Evolutionary conservation across 345 rosid species (phyloP).

Genomic region (rapeseed (Brassica napus)): DNA sequence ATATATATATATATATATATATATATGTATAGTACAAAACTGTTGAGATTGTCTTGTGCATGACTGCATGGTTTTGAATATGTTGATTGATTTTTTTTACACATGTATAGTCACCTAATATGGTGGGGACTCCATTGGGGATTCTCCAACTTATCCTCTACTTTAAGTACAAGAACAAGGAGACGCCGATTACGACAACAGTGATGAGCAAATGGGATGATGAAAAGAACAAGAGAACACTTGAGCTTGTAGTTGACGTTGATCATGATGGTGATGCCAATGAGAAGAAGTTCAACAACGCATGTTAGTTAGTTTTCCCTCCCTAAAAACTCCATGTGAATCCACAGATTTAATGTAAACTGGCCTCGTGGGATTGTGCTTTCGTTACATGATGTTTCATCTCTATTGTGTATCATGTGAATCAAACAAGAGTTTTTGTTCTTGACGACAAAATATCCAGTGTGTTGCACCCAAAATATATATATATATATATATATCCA

Average conservation of each 20-base stretch:
- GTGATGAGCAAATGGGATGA: conserved; percentile 45
- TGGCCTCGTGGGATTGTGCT: conserved; percentile 5
- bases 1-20: neutral
- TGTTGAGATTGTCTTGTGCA: neutral
- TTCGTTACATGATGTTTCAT: conserved; percentile 10
- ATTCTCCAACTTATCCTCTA: conserved; percentile 68
- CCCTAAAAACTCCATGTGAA: neutral
- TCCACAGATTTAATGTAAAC: neutral
- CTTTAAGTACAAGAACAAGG: conserved; percentile 62
- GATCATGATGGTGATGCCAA: conserved; percentile 24
- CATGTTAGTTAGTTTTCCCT: conserved; percentile 8
- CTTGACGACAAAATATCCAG: neutral
- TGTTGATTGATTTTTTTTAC: neutral
- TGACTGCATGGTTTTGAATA: neutral
- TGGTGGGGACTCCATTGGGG: conserved; percentile 67
- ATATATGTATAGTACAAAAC: neutral
- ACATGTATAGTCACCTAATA: conserved; percentile 64
- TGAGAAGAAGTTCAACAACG: conserved; percentile 33
- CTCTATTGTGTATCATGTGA: conserved; percentile 13
- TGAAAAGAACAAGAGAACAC: conserved; percentile 36
- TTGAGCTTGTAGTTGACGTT: conserved; percentile 35
- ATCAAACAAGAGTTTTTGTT: neutral
- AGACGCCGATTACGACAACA: conserved; percentile 40
- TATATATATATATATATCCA: no score
- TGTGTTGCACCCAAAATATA: neutral